Conservation (phyloP, 176 grass and related monocot species). For the Cymbopogon citratus region DNA sequence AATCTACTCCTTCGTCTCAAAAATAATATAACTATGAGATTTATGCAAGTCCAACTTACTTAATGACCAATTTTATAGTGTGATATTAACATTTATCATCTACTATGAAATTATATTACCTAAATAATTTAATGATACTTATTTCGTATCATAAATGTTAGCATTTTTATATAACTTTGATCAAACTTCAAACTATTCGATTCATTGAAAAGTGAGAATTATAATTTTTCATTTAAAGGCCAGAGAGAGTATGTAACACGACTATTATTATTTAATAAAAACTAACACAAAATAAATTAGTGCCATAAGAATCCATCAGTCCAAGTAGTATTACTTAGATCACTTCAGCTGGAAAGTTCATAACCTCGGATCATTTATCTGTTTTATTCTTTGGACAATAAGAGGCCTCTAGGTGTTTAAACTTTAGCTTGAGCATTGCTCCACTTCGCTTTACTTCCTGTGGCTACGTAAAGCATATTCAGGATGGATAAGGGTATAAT, state of each 20-base stretch:
- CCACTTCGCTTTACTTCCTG: neutral
- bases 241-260: neutral
- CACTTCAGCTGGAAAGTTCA: neutral
- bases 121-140: too few relatives aligned
- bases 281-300: neutral
- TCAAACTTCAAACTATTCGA: neutral
- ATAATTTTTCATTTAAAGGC: too few relatives aligned
- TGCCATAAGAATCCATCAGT: neutral
- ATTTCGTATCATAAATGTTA: too few relatives aligned
- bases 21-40: neutral
- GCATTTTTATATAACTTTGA: too few relatives aligned
- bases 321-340: neutral
- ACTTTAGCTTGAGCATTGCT: neutral
- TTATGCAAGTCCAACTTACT: neutral
- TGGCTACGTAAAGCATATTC: neutral
- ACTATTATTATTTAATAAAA: neutral
- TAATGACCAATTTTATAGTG: neutral
- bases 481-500: neutral
- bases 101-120: neutral
- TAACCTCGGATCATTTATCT: neutral
- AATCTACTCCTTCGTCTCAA: fast-evolving
- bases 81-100: neutral
- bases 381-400: neutral
- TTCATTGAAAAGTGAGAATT: neutral
- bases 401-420: neutral